These are phyloP conservation scores for Xanthoparmelia taractica DNA, from an alignment of 495 filamentous ascomycete species.

Conservation along the genomic window DNA sequence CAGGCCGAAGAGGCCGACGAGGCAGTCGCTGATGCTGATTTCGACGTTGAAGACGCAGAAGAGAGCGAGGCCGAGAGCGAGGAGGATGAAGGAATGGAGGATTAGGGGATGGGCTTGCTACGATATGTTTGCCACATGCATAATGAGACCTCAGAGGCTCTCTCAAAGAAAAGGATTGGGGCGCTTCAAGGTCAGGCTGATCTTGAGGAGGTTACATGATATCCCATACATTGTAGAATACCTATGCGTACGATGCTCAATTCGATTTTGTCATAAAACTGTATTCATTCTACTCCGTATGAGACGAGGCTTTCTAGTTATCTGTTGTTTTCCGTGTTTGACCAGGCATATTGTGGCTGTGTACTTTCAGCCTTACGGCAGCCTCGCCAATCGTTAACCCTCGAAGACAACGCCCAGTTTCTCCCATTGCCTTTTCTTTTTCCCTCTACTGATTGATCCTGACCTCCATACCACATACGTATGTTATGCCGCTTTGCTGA, in stretches of 20 bases:
- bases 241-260: not conserved
- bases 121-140: conserved; percentile 9
- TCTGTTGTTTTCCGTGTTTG: no score
- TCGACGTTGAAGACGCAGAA: conserved; percentile 21
- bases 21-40: conserved; percentile 20
- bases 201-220: not conserved
- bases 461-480: not conserved
- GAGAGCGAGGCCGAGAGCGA: conserved; percentile 23
- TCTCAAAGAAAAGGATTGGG: not conserved
- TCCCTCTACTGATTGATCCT: not conserved
- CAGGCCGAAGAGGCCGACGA: conserved; percentile 14
- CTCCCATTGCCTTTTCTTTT: not conserved
- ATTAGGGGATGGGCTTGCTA: not conserved
- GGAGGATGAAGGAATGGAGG: conserved; percentile 18
- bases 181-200: not conserved
- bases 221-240: conserved; percentile 8
- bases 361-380: not conserved
- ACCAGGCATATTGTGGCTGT: conserved; percentile 19
- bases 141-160: not conserved
- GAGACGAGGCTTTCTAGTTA: no score
- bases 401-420: not conserved
- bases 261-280: not conserved
- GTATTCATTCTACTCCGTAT: not conserved
- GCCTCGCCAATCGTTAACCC: not conserved
- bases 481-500: no score